A percentile compares a stretch with the other conserved stretches of the same genome.
phyloP scores from a whole-genome alignment of 306 rosid species.

The Leucaena leucocephala region DNA sequence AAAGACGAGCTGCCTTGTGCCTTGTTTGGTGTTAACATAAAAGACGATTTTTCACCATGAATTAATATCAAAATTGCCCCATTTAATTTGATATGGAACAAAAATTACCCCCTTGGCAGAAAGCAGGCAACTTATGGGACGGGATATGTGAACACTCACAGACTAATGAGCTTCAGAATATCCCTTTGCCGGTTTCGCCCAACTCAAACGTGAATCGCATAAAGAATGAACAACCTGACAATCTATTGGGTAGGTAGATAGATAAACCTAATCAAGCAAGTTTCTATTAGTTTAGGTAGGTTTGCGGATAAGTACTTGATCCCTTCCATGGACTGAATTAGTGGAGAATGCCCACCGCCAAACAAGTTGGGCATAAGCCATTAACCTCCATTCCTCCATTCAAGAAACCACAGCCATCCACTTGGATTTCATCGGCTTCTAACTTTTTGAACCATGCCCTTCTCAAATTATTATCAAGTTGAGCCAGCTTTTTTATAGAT shows the following conservation, averaged over 20 bases:
- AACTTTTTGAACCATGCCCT: too few species aligned
- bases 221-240: not conserved
- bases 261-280: not conserved
- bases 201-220: not conserved
- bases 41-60: too few species aligned
- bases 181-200: not conserved
- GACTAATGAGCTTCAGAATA: not conserved
- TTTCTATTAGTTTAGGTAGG: not conserved
- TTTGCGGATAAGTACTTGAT: not conserved
- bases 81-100: too few species aligned
- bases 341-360: not conserved
- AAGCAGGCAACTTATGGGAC: not conserved
- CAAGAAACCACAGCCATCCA: not conserved
- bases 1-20: too few species aligned
- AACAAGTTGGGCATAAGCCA: not conserved
- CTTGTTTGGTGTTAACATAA: too few species aligned
- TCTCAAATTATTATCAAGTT: too few species aligned
- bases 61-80: too few species aligned
- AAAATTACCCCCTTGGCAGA: too few species aligned
- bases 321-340: not conserved
- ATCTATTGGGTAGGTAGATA: not conserved
- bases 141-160: not conserved
- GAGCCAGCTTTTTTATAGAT: too few species aligned
- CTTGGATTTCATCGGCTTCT: not conserved
- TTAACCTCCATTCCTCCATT: not conserved